Base-by-base conservation (phyloP, 208 protist species). In the Leishmania martiniquensis region DNA sequence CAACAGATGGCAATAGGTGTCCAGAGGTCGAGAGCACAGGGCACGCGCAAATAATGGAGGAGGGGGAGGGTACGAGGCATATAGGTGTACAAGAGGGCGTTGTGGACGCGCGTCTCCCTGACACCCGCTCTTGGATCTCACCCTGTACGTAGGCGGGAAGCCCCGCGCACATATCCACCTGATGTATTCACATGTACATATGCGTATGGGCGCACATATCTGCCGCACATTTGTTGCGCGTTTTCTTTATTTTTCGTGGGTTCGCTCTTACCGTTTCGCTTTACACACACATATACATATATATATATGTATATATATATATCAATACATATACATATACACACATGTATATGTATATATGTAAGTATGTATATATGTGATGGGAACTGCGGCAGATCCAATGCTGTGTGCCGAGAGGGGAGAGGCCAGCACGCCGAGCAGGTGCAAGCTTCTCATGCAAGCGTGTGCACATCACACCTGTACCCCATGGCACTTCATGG, bases 341-440 rank as follows among this genome's bases (percentile, higher is more conserved):
- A n/a, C n/a, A n/a, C n/a, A n/a, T n/a, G n/a, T n/a, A n/a, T n/a
- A n/a, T n/a, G n/a, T n/a, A n/a, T n/a, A n/a, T n/a, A n/a, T n/a
- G n/a, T n/a, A n/a, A n/a, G n/a, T n/a, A n/a, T n/a, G 42, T 10
- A 32, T 69, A 69, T 49, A 3, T 69, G 42, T 69, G 65, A n/a
- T 67, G 0, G 15, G 29, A 13, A 34, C 22, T 4, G 37, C 22
- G 7, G 42, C 1, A 10, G 25, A 69, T 51, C 39, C 22, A 25
- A 9, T 42, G 57, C 1, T 37, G 29, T 5, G 13, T 37, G n/a
- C 39, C 6, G 34, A 44, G 60, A 42, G 13, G 37, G 20, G 32
- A 49, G 57, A 25, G 37, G 7, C 22, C 22, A 52, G 44, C 34
- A 54, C 29, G 32, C 39, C 72, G 20, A 54, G 9, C 17, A 78